Percentiles rank a stretch among this genome's conserved stretches.
Conservation (phyloP, 768 basidiomycete species). For the Tylopilus felleus region DNA sequence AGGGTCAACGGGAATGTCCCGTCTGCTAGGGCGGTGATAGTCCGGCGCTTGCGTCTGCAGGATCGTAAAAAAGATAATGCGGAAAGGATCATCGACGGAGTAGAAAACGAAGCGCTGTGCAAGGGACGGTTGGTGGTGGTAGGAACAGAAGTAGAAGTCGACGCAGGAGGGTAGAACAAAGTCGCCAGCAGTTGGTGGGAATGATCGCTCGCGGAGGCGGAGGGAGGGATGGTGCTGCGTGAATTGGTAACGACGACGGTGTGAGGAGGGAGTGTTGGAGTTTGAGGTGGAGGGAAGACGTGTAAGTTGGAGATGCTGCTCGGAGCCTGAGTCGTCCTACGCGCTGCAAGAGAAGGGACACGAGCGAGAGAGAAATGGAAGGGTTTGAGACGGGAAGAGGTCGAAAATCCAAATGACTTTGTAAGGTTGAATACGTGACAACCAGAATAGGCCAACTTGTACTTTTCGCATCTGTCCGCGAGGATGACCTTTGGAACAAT, state of each 20-base stretch:
- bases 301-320: not conserved
- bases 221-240: not conserved
- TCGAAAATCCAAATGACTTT: conserved; percentile 79
- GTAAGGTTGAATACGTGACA: conserved; percentile 97
- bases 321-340: conserved; percentile 4
- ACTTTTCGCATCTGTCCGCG: conserved; percentile 95
- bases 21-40: conserved; percentile 43
- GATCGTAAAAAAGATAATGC: conserved; percentile 53
- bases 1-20: conserved; percentile 15
- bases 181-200: not conserved
- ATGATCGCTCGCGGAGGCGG: not conserved
- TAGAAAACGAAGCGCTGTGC: not conserved
- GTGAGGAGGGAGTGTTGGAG: not conserved
- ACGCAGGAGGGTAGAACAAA: not conserved
- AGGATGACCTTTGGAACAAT: conserved; percentile 64
- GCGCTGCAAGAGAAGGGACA: conserved; percentile 4
- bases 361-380: conserved; percentile 4
- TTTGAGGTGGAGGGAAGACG: not conserved
- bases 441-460: conserved; percentile 94
- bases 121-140: not conserved
- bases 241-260: conserved; percentile 2
- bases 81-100: conserved; percentile 49
- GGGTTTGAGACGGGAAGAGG: conserved; percentile 57
- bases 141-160: conserved; percentile 1
- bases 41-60: conserved; percentile 38